Evolutionary conservation across 371 early-diverging fungal genomes (phyloP).

Genomic region (Blakeslea trispora): DNA sequence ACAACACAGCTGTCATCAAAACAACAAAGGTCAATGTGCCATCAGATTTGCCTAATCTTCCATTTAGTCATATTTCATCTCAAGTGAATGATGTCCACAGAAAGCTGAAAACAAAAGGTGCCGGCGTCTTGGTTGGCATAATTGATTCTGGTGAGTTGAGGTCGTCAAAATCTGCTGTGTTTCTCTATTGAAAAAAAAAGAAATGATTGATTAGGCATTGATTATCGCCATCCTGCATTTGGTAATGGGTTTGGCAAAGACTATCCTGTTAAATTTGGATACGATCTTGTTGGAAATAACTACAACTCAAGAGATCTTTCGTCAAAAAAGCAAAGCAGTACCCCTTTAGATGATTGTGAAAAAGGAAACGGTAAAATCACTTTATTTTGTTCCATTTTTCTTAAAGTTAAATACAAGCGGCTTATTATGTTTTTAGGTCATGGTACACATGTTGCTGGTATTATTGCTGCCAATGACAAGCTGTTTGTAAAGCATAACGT

Average conservation of each 20-base stretch:
- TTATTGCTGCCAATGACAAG: conserved; percentile 58
- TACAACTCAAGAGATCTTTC: conserved; percentile 22
- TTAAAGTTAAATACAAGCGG: no score
- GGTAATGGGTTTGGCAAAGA: conserved; percentile 68
- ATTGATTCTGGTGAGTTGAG: conserved; percentile 60
- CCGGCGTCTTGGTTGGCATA: conserved; percentile 66
- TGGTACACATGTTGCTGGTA: conserved; percentile 70
- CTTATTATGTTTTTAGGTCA: conserved; percentile 34
- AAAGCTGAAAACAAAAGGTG: conserved; percentile 56
- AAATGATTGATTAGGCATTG: conserved; percentile 33
- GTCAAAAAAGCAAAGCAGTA: conserved; percentile 7
- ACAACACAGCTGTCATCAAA: not conserved
- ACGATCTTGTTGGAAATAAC: conserved; percentile 57
- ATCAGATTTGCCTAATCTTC: conserved; percentile 5
- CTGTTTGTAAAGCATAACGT: conserved; percentile 15
- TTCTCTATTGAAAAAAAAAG: conserved; percentile 28
- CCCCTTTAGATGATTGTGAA: conserved; percentile 24
- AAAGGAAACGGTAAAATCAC: conserved; percentile 23
- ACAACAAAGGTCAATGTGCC: not conserved
- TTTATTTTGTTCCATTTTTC: not conserved
- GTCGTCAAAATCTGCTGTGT: not conserved
- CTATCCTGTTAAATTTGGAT: conserved; percentile 56
- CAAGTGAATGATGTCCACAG: conserved; percentile 58
- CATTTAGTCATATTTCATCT: conserved; percentile 55
- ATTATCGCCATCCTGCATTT: conserved; percentile 72